Evolutionary conservation across 2,329 filamentous ascomycete genomes (phyloP), one percentile per base, ranked within the genome.

Genomic region (Exutisphaerella laricina): DNA sequence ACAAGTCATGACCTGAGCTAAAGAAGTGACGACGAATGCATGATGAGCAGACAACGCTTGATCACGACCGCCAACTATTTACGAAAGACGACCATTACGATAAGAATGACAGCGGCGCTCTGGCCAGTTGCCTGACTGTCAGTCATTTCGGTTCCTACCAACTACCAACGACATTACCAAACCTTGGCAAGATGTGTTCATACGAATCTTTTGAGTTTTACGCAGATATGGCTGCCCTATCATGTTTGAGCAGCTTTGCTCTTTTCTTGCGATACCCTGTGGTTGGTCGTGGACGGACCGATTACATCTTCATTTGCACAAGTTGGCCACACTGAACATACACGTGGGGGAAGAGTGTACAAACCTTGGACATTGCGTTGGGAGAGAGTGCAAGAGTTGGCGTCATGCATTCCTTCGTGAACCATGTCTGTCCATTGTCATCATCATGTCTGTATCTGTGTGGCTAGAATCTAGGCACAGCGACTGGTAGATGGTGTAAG

Each of bases 261-360:
- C 20, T 6, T 51, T 53, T 51, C 50, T 45, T 31, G 48, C 45
- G 50, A 53, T 51, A 51, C 50, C 46, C 43, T 20, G 23, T n/a
- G 23, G 12, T 26, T 26, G 23, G 12, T 26, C 23, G 23, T n/a
- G n/a, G n/a, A n/a, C n/a, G n/a, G n/a, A n/a, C n/a, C n/a, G n/a
- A n/a, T n/a, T n/a, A n/a, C n/a, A n/a, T n/a, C n/a, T n/a, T n/a
- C n/a, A n/a, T n/a, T n/a, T n/a, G n/a, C n/a, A n/a, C n/a, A n/a
- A n/a, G n/a, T n/a, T n/a, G n/a, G n/a, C n/a, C n/a, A n/a, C n/a
- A n/a, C n/a, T n/a, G n/a, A n/a, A n/a, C n/a, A n/a, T 13, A 10
- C 14, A 34, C 10, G 16, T 10, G 14, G 20, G 21, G 35, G 46
- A 41, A 41, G 32, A 32, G 46, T 42, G 41, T 39, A 41, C 34